phyloP scores from a whole-genome alignment of 768 basidiomycete species.

The Suillus subalutaceus region DNA sequence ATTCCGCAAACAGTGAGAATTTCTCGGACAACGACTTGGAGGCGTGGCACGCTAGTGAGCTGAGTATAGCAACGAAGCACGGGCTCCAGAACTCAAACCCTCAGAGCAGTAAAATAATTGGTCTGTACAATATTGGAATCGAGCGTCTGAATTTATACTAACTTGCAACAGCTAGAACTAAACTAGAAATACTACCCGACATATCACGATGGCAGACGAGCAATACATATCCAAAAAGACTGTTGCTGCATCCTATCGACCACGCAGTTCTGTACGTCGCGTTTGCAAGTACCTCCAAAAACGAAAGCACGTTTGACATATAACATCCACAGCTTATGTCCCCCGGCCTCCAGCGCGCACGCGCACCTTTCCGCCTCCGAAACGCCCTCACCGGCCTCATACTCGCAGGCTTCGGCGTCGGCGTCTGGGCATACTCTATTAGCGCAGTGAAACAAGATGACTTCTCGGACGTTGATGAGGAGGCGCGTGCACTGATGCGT shows the following conservation, averaged over 20 bases:
- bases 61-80: slow-evolving; percentile 2
- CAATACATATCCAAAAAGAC: slow-evolving; percentile 38
- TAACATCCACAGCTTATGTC: slow-evolving; percentile 71
- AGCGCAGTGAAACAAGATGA: slow-evolving; percentile 92
- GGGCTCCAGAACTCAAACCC: not conserved
- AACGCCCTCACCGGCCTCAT: slow-evolving; percentile 80
- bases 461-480: slow-evolving; percentile 85
- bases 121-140: not conserved
- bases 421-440: slow-evolving; percentile 92
- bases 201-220: slow-evolving; percentile 34
- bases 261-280: slow-evolving; percentile 39
- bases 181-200: not conserved
- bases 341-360: slow-evolving; percentile 82
- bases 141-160: not conserved
- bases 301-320: not conserved
- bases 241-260: slow-evolving; percentile 40
- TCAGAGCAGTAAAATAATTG: not conserved
- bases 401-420: slow-evolving; percentile 74
- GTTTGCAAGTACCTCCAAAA: not conserved
- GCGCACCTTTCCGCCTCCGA: slow-evolving; percentile 76
- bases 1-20: slow-evolving; percentile 3
- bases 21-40: not conserved
- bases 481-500: slow-evolving; percentile 59
- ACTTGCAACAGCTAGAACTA: not conserved
- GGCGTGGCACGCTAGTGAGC: slow-evolving; percentile 4